Conservation (phyloP, 352 stramenopile genomes). For the Phytophthora podocarpi region DNA sequence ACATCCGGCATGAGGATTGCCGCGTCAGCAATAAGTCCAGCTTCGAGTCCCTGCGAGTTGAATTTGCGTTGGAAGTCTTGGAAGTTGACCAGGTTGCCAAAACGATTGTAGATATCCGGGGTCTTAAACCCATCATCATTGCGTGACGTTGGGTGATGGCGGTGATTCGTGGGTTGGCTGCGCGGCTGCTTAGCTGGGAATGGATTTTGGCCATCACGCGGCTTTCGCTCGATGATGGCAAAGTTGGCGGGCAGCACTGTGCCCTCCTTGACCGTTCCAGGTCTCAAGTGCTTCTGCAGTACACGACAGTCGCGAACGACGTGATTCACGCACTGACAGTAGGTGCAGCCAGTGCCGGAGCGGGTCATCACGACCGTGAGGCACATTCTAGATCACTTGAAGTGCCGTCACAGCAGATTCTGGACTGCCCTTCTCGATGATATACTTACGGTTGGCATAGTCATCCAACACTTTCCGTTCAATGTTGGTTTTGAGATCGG, state of each 20-base stretch:
- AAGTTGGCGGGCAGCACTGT: constrained; percentile 13
- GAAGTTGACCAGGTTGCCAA: constrained; percentile 1
- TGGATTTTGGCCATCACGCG: background rate
- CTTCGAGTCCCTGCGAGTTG: background rate
- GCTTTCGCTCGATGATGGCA: background rate
- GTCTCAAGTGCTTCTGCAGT: constrained; percentile 10
- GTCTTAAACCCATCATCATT: background rate
- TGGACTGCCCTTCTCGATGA: background rate
- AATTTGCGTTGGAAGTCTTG: no score
- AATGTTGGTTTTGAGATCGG: no score
- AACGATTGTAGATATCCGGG: background rate
- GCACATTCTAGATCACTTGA: background rate
- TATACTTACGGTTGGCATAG: constrained; percentile 1
- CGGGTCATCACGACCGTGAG: background rate
- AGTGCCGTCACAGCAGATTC: constrained; percentile 1
- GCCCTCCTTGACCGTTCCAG: constrained; percentile 12
- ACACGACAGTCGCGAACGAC: constrained; percentile 14
- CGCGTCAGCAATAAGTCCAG: constrained; percentile 1
- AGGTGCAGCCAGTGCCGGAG: background rate
- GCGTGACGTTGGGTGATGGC: background rate
- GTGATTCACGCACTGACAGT: constrained; percentile 7
- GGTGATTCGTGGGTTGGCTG: background rate
- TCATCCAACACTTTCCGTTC: constrained; percentile 4
- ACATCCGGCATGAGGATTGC: background rate
- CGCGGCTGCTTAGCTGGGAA: background rate